Conservation (phyloP, 495 filamentous ascomycete species). For the Penicillium pancosmium region DNA sequence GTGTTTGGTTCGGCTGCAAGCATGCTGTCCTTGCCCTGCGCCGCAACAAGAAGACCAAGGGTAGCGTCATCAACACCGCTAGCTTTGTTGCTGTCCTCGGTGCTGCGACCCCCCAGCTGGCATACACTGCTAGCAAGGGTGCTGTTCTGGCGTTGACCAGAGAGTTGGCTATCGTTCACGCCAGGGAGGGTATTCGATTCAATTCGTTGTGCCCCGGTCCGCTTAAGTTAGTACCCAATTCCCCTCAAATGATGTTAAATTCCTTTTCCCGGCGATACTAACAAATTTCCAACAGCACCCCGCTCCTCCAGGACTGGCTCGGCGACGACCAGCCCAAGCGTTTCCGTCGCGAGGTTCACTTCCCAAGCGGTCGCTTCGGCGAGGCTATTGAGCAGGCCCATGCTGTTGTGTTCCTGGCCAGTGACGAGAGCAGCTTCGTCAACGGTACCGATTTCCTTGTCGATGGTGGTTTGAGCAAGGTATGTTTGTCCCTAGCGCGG, state of each 20-base stretch:
- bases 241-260: neutral
- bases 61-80: conserved; percentile 91
- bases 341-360: conserved; percentile 85
- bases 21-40: conserved; percentile 83
- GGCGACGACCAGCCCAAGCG: conserved; percentile 88
- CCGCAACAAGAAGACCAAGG: conserved; percentile 63
- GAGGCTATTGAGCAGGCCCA: conserved; percentile 95
- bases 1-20: conserved; percentile 95
- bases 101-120: conserved; percentile 88
- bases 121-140: conserved; percentile 93
- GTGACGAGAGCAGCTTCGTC: conserved; percentile 92
- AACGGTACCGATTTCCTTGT: conserved; percentile 93
- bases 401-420: conserved; percentile 93
- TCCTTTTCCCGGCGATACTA: neutral
- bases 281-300: conserved; percentile 49
- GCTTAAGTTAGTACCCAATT: conserved; percentile 61
- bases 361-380: conserved; percentile 90
- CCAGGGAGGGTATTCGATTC: conserved; percentile 79
- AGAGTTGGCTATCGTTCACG: conserved; percentile 81
- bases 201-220: conserved; percentile 95
- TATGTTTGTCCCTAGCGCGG: conserved; percentile 43
- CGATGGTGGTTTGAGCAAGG: conserved; percentile 93
- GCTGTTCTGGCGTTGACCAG: conserved; percentile 85
- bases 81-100: conserved; percentile 91
- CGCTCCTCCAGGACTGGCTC: conserved; percentile 95